Base-by-base conservation (phyloP, 2,329 filamentous ascomycete genomes). In the Pseudocercospora pini-densiflorae region DNA sequence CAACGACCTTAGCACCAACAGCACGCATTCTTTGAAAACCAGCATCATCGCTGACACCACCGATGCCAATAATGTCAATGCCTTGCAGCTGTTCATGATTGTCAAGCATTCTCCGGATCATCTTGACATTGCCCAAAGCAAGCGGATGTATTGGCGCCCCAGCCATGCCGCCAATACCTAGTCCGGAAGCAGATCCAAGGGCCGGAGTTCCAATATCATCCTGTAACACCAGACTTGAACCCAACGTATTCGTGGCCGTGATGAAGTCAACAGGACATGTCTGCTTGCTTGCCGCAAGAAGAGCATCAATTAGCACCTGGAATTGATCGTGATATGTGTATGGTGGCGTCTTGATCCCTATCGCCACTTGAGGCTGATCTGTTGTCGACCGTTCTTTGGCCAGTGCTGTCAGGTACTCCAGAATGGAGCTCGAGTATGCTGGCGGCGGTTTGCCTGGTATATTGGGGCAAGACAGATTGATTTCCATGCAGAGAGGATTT, bases 381-480 rank as follows among this genome's bases (percentile, higher is more conserved):
- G 43, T 7, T 23, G 33, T 19, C 8, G 40, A 54, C 7, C 54
- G 12, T 29, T 59, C 61, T 2, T 65, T 24, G 2, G 59, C 64
- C 68, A 91, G 78, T 0, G 80, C 78, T 1, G 71, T 69, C 1
- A 94, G 79, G 68, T 92, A 93, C 5, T 78, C 77, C 0, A 76
- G 69, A 2, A 94, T 76, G 0, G 83, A 80, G 0, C 70, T 69
- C 7, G 86, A 83, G 75, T 93, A 94, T 0, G 91, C 91, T 5
- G 91, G 90, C 0, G 92, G 92, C 0, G 91, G 88, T 55, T 85
- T 85, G 19, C 81, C 80, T 0, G 85, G 83, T 59, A 94, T 93
- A 73, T 94, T 94, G 0, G 92, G 92, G 71, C 92, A 94, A 33
- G 87, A 90, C 31, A 94, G 85, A 75, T 94, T 94, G 73, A 94